Conservation (phyloP, 1,284 basidiomycete genomes). For the Coniferiporia sulphurascens region DNA sequence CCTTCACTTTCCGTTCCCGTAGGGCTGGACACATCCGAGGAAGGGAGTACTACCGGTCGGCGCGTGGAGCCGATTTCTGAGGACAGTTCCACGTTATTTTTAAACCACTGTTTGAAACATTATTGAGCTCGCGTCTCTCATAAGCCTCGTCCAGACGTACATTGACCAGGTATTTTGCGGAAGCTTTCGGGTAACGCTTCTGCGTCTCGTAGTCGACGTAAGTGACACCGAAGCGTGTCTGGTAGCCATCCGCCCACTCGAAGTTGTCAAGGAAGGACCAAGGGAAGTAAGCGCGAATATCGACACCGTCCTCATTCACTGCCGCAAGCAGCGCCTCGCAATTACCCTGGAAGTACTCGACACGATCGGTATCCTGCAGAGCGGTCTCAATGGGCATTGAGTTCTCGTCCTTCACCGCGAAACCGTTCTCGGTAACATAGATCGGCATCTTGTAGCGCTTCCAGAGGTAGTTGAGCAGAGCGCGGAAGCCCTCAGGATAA, state of each 20-base stretch:
- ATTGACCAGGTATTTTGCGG: conserved; percentile 48
- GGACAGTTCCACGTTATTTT: conserved; percentile 2
- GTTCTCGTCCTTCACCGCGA: conserved; percentile 65
- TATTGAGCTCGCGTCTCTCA: not conserved
- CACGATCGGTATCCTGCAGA: conserved; percentile 58
- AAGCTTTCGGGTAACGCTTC: conserved; percentile 65
- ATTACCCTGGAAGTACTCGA: conserved; percentile 65
- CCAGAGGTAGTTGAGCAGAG: conserved; percentile 66
- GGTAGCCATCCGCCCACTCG: conserved; percentile 70
- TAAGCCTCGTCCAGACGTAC: conserved; percentile 22
- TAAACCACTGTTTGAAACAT: conserved; percentile 12
- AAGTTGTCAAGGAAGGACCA: conserved; percentile 75
- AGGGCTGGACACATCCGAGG: not conserved
- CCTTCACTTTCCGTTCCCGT: not conserved
- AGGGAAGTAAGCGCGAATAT: conserved; percentile 65
- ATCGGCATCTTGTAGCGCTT: conserved; percentile 67
- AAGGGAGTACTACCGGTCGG: not conserved
- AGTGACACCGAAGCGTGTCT: conserved; percentile 58
- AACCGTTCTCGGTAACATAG: conserved; percentile 72
- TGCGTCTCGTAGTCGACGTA: conserved; percentile 70
- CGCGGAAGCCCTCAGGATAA: conserved; percentile 57
- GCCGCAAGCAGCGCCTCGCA: conserved; percentile 55
- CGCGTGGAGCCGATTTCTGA: not conserved
- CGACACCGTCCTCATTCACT: conserved; percentile 60
- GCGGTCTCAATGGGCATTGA: conserved; percentile 49